Percentiles rank a stretch among this genome's conserved stretches.
phyloP scores from a whole-genome alignment of 108 stramenopile species.

The Fragilaria crotonensis region DNA sequence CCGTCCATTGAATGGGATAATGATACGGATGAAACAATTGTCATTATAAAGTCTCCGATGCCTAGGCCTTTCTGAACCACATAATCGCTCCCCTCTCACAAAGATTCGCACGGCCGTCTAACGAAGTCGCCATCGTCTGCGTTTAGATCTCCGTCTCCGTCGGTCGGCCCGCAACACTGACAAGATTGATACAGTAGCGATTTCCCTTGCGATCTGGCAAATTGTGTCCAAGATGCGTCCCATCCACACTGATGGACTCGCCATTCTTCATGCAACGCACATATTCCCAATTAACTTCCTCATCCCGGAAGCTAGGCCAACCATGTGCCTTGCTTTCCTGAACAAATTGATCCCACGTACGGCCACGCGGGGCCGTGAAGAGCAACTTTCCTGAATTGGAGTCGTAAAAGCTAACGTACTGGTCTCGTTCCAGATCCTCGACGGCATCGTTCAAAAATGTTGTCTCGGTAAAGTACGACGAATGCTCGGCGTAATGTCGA shows the following conservation, averaged over 20 bases:
- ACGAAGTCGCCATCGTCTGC: too few species aligned
- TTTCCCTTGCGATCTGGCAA: slow-evolving; percentile 43
- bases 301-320: slow-evolving; percentile 63
- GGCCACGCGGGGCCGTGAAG: slow-evolving; percentile 40
- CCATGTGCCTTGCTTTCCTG: slow-evolving; percentile 41
- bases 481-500: slow-evolving; percentile 6
- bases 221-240: slow-evolving; percentile 83
- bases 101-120: too few species aligned
- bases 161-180: slow-evolving; percentile 77
- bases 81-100: too few species aligned
- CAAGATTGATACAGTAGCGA: slow-evolving; percentile 90
- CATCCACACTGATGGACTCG: slow-evolving; percentile 78
- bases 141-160: too few species aligned
- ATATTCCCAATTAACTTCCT: slow-evolving; percentile 72
- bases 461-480: slow-evolving; percentile 6
- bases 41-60: too few species aligned
- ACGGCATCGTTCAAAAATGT: slow-evolving; percentile 21
- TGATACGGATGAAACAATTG: too few species aligned
- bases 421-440: background rate
- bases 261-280: slow-evolving; percentile 79
- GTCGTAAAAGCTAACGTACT: slow-evolving; percentile 35
- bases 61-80: too few species aligned
- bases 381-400: slow-evolving; percentile 36
- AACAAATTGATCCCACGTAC: slow-evolving; percentile 45
- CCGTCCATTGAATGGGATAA: too few species aligned